A percentile compares a stretch with the other conserved stretches of the same genome.
phyloP scores from a whole-genome alignment of 108 stramenopile species.

The Skeletonema marinoi region DNA sequence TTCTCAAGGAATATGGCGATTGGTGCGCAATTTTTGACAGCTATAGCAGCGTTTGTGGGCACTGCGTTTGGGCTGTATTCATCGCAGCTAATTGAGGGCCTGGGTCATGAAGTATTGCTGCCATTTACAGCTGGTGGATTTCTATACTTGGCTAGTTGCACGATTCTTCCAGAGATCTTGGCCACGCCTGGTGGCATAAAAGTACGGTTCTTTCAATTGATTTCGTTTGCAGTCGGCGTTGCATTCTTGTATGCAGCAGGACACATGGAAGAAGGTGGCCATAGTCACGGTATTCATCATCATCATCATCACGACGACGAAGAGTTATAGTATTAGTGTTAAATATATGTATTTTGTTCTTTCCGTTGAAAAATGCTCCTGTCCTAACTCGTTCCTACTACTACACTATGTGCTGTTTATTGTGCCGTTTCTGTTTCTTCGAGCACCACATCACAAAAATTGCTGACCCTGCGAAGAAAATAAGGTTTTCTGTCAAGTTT shows the following conservation, averaged over 20 bases:
- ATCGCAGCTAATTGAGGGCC: slow-evolving; percentile 35
- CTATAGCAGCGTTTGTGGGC: slow-evolving; percentile 82
- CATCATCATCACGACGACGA: slow-evolving; percentile 35
- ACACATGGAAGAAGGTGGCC: slow-evolving; percentile 55
- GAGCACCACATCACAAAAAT: slow-evolving; percentile 26
- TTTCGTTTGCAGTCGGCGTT: slow-evolving; percentile 66
- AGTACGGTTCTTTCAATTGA: slow-evolving; percentile 59
- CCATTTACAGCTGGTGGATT: slow-evolving; percentile 87
- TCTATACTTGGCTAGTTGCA: slow-evolving; percentile 80
- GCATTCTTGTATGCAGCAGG: slow-evolving; percentile 77
- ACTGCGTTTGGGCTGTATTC: slow-evolving; percentile 70
- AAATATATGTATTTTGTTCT: background rate
- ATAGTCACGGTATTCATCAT: slow-evolving; percentile 30
- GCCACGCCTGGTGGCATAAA: slow-evolving; percentile 44
- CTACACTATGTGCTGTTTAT: background rate
- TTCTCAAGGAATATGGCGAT: slow-evolving; percentile 78
- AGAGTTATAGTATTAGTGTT: slow-evolving; percentile 8
- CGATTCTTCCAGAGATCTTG: slow-evolving; percentile 79
- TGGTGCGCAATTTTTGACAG: slow-evolving; percentile 81
- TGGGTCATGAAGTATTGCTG: slow-evolving; percentile 56
- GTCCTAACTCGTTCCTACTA: background rate
- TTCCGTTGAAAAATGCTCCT: background rate
- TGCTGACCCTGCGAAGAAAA: slow-evolving; percentile 15
- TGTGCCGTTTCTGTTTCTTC: slow-evolving; percentile 12
- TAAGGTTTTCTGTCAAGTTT: slow-evolving; percentile 16